Conservation (phyloP, 306 rosid species). For the Castanea sativa region DNA sequence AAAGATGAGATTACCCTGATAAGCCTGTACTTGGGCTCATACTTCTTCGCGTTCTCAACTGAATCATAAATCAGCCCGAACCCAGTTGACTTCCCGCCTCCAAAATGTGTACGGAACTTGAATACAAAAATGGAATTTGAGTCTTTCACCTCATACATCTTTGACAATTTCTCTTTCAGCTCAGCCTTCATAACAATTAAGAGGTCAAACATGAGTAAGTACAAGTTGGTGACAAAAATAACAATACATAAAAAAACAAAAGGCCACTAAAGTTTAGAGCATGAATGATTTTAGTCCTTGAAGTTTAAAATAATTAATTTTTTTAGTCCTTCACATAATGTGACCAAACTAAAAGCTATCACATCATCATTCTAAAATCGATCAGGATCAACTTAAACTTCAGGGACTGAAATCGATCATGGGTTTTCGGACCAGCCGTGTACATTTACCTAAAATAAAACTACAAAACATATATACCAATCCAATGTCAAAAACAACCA, state of each 20-base stretch:
- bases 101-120: constrained; percentile 36
- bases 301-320: no score
- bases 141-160: constrained; percentile 30
- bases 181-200: constrained; percentile 26
- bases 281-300: no score
- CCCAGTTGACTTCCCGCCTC: constrained; percentile 32
- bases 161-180: constrained; percentile 26
- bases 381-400: no score
- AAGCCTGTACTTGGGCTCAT: constrained; percentile 33
- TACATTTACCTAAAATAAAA: no score
- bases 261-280: no score
- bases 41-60: constrained; percentile 33
- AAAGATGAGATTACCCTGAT: constrained; percentile 24
- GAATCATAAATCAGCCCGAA: constrained; percentile 36
- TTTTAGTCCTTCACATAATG: no score
- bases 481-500: neutral
- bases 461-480: neutral
- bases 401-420: no score
- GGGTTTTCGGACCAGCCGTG: no score
- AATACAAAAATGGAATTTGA: constrained; percentile 27
- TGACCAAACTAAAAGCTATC: no score
- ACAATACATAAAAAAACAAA: neutral
- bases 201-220: neutral
- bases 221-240: neutral
- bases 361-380: no score